These are phyloP conservation scores for Aspergillus spinulosporus DNA, from an alignment of 2,329 filamentous ascomycete species.

Conservation along the genomic window DNA sequence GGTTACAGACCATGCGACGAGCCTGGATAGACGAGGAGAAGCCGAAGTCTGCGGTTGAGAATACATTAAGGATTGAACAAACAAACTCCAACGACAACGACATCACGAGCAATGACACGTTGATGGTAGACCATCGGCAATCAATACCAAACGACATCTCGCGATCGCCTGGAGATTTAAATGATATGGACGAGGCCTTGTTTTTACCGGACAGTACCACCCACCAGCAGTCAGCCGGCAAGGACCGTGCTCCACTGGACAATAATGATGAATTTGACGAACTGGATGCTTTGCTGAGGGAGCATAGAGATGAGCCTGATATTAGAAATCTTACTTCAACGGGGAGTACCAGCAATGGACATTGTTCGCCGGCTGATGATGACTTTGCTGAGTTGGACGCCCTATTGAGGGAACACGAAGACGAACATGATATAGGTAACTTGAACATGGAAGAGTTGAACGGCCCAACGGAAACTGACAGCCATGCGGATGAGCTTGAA, in stretches of 20 bases:
- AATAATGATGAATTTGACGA: slow-evolving; percentile 37
- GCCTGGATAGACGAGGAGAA: slow-evolving; percentile 79
- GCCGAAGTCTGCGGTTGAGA: slow-evolving; percentile 23
- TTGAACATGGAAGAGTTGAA: not conserved
- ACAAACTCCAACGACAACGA: not conserved
- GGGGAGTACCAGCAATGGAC: slow-evolving; percentile 7
- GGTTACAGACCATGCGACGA: slow-evolving; percentile 70
- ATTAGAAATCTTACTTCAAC: not conserved
- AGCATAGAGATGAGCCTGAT: slow-evolving; percentile 37
- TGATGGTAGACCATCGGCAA: not conserved
- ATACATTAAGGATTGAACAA: not conserved
- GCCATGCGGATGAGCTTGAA: slow-evolving; percentile 48
- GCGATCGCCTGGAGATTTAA: not conserved
- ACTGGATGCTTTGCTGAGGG: slow-evolving; percentile 48
- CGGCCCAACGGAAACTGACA: not conserved
- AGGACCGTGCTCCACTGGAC: slow-evolving; percentile 24
- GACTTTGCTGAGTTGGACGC: slow-evolving; percentile 53
- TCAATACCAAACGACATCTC: not conserved
- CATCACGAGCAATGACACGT: not conserved
- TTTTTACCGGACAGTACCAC: slow-evolving; percentile 34
- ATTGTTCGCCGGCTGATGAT: slow-evolving; percentile 24
- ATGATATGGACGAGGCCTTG: slow-evolving; percentile 18
- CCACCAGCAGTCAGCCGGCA: slow-evolving; percentile 14
- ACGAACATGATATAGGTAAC: slow-evolving; percentile 4
- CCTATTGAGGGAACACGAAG: slow-evolving; percentile 45